phyloP scores from a whole-genome alignment of 1,284 basidiomycete genomes.

The Marasmius sp. region DNA sequence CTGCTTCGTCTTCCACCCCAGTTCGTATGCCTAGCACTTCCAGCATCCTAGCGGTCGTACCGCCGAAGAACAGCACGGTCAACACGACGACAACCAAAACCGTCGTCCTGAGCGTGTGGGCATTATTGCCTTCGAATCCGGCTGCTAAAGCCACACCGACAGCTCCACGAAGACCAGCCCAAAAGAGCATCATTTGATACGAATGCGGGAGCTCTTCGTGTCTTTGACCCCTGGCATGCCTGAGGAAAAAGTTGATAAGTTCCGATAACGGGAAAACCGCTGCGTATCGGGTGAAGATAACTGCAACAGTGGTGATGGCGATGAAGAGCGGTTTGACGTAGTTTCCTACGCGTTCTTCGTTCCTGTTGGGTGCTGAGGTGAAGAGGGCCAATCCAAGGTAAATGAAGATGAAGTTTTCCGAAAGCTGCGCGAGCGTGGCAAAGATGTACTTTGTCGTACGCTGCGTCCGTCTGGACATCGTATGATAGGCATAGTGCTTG shows the following conservation, averaged over 20 bases:
- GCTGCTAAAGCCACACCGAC: conserved; percentile 97
- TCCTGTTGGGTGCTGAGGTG: conserved; percentile 69
- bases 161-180: conserved; percentile 95
- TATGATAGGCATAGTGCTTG: conserved; percentile 99
- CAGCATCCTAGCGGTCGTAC: conserved; percentile 95
- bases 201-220: conserved; percentile 90
- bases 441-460: conserved; percentile 96
- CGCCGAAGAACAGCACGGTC: conserved; percentile 94
- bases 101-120: conserved; percentile 88
- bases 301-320: conserved; percentile 83
- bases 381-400: conserved; percentile 97
- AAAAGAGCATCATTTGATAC: conserved; percentile 99
- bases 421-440: conserved; percentile 87
- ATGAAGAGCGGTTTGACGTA: conserved; percentile 98
- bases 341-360: conserved; percentile 65
- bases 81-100: conserved; percentile 96
- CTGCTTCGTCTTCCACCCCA: conserved; percentile 92
- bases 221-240: conserved; percentile 80
- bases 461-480: conserved; percentile 95
- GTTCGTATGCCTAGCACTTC: conserved; percentile 96
- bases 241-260: conserved; percentile 89
- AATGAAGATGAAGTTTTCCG: conserved; percentile 99
- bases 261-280: conserved; percentile 98
- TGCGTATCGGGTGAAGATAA: conserved; percentile 92
- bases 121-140: conserved; percentile 92